phyloP scores from a whole-genome alignment of 2,329 filamentous ascomycete species.

The Leptographium procerum region DNA sequence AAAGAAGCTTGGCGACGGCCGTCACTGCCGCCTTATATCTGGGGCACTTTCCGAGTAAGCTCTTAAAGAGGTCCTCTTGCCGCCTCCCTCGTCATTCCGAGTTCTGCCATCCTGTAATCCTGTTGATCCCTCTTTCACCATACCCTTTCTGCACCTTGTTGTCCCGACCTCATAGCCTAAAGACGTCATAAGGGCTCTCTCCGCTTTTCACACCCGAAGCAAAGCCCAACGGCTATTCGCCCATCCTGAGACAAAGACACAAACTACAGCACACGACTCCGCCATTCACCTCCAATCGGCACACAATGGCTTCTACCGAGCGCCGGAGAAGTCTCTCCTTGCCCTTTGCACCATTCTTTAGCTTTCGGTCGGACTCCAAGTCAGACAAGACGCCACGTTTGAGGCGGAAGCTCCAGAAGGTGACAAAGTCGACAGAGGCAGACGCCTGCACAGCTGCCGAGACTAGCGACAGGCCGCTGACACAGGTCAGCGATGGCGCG shows the following conservation, averaged over 20 bases:
- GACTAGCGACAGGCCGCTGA: conserved; percentile 6
- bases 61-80: background rate
- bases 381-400: conserved; percentile 12
- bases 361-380: conserved; percentile 10
- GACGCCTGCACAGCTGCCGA: conserved; percentile 1
- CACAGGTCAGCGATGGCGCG: background rate
- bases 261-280: background rate
- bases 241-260: background rate
- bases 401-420: conserved; percentile 23
- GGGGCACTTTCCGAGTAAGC: background rate
- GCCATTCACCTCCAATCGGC: background rate
- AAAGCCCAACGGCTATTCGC: background rate
- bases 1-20: conserved; percentile 1
- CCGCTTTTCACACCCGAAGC: background rate
- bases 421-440: conserved; percentile 10
- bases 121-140: too few relatives aligned
- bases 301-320: conserved; percentile 9
- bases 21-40: background rate
- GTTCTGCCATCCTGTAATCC: too few relatives aligned
- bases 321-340: conserved; percentile 12
- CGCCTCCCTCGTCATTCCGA: background rate
- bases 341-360: conserved; percentile 4
- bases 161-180: too few relatives aligned
- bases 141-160: background rate
- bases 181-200: too few relatives aligned